Evolutionary conservation across 257 asterid species (phyloP).

Genomic region (Penstemon barbatus): DNA sequence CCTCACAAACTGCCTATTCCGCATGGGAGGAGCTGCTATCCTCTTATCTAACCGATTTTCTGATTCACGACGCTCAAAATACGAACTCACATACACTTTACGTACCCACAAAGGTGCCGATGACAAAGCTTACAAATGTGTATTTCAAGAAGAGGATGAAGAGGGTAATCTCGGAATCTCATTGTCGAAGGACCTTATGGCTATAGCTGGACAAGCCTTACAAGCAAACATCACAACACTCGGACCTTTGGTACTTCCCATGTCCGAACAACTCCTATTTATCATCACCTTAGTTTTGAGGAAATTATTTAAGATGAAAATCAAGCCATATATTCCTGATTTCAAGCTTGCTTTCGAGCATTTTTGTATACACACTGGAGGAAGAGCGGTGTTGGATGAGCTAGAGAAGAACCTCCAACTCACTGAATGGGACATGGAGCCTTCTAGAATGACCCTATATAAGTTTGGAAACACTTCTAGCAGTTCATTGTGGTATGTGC

Average conservation of each 20-base stretch:
- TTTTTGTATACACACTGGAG: conserved; percentile 50
- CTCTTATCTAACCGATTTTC: conserved; percentile 43
- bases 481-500: conserved; percentile 50
- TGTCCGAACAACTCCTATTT: conserved; percentile 48
- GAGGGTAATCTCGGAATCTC: conserved; percentile 41
- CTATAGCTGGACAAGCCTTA: conserved; percentile 45
- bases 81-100: conserved; percentile 42
- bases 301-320: conserved; percentile 42
- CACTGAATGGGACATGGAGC: conserved; percentile 45
- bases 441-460: conserved; percentile 53
- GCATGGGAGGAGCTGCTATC: conserved; percentile 55
- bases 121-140: conserved; percentile 45
- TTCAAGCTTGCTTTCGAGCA: conserved; percentile 51
- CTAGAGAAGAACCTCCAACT: conserved; percentile 46
- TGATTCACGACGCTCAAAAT: conserved; percentile 37
- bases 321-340: conserved; percentile 46
- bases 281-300: conserved; percentile 36
- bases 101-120: conserved; percentile 52
- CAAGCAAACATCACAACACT: conserved; percentile 49
- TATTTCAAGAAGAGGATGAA: conserved; percentile 47
- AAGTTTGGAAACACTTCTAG: conserved; percentile 56
- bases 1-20: conserved; percentile 54
- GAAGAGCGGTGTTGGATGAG: conserved; percentile 48
- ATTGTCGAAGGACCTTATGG: conserved; percentile 41
- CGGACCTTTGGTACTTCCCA: conserved; percentile 50